Conservation (phyloP, 1,284 basidiomycete species). For the Paramarasmius palmivorus region DNA sequence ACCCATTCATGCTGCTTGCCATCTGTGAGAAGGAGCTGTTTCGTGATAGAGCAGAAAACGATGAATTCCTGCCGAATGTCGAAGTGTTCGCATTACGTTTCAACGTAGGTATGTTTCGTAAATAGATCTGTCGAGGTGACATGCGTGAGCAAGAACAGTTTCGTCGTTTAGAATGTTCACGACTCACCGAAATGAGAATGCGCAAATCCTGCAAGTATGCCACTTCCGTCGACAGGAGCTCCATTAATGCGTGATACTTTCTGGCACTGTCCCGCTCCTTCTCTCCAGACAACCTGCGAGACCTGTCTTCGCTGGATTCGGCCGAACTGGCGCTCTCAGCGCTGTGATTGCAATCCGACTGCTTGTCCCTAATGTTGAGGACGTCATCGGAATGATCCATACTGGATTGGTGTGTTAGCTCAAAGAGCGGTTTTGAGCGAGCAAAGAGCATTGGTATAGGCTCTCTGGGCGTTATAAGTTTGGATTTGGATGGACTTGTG, state of each 20-base stretch:
- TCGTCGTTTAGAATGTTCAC: not conserved
- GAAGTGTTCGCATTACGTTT: slow-evolving; percentile 36
- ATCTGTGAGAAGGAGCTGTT: slow-evolving; percentile 37
- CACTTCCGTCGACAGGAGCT: slow-evolving; percentile 82
- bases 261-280: slow-evolving; percentile 46
- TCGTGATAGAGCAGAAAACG: slow-evolving; percentile 42
- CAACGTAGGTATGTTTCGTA: slow-evolving; percentile 39
- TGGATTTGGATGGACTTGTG: slow-evolving; percentile 6
- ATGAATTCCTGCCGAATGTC: slow-evolving; percentile 42
- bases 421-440: slow-evolving; percentile 22
- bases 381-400: slow-evolving; percentile 4
- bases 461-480: not conserved
- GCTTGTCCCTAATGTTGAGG: not conserved
- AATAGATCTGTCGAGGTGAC: slow-evolving; percentile 36
- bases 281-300: slow-evolving; percentile 19
- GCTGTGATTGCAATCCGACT: slow-evolving; percentile 18
- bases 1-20: not conserved
- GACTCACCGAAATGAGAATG: slow-evolving; percentile 69
- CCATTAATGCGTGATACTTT: slow-evolving; percentile 70
- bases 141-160: slow-evolving; percentile 4
- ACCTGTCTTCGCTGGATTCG: slow-evolving; percentile 21
- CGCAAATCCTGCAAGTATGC: slow-evolving; percentile 79
- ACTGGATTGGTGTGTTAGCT: slow-evolving; percentile 5
- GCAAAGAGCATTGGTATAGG: slow-evolving; percentile 3
- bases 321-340: slow-evolving; percentile 19